phyloP scores from a whole-genome alignment of 305 asterid species.

The Fraxinus greggii region DNA sequence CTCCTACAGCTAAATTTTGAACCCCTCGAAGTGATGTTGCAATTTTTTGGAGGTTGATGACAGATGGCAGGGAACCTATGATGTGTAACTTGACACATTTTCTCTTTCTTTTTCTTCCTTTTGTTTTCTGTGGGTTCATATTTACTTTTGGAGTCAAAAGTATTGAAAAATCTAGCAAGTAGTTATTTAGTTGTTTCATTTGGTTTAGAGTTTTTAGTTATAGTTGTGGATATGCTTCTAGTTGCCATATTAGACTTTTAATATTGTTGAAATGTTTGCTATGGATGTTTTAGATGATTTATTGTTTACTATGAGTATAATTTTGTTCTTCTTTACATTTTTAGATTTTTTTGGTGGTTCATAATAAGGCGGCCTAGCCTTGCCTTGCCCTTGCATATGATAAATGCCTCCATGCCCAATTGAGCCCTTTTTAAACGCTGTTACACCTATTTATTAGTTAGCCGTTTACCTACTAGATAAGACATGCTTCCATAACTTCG shows the following conservation, averaged over 20 bases:
- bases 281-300: neutral
- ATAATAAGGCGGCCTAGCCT: neutral
- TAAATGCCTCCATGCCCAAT: neutral
- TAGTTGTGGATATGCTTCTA: neutral
- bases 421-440: neutral
- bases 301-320: neutral
- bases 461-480: neutral
- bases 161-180: neutral
- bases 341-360: neutral
- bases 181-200: neutral
- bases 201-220: neutral
- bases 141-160: neutral
- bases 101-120: neutral
- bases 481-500: neutral
- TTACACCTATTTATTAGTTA: neutral
- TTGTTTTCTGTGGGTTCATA: neutral
- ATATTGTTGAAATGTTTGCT: neutral
- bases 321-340: neutral
- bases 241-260: neutral
- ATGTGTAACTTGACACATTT: neutral
- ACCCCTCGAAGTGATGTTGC: neutral
- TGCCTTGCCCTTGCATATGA: neutral
- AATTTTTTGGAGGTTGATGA: neutral
- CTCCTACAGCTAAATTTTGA: neutral
- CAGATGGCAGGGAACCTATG: neutral